Conservation (phyloP, 1,139 yeast genomes). For the Yarrowia galli region DNA sequence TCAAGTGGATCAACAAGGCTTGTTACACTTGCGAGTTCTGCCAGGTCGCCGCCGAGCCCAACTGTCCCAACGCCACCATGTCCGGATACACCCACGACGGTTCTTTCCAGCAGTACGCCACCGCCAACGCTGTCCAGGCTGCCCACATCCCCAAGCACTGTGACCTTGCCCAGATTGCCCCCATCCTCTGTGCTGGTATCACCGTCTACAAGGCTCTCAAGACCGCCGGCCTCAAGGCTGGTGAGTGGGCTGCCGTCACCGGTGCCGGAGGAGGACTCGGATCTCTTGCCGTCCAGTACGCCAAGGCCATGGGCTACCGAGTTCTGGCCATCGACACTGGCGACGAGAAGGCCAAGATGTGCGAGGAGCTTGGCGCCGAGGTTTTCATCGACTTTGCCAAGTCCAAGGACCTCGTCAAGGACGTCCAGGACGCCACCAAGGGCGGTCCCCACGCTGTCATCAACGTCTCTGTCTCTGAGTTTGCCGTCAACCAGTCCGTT, state of each 20-base stretch:
- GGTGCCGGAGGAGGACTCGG: conserved; percentile 87
- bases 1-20: conserved; percentile 74
- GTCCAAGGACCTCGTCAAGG: conserved; percentile 54
- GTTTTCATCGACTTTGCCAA: conserved; percentile 65
- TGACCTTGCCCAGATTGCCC: conserved; percentile 72
- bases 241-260: conserved; percentile 75
- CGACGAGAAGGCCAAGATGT: conserved; percentile 62
- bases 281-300: conserved; percentile 74
- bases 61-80: conserved; percentile 74
- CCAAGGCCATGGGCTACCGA: conserved; percentile 74
- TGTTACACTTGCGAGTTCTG: conserved; percentile 79
- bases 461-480: conserved; percentile 74
- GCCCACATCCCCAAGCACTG: conserved; percentile 70
- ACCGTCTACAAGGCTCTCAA: conserved; percentile 79
- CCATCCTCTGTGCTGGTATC: conserved; percentile 77
- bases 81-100: conserved; percentile 86
- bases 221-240: conserved; percentile 65
- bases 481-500: conserved; percentile 68
- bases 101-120: conserved; percentile 82
- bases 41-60: conserved; percentile 70
- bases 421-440: conserved; percentile 61
- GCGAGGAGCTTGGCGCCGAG: conserved; percentile 67
- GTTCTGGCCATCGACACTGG: conserved; percentile 77
- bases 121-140: conserved; percentile 87
- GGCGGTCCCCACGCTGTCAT: conserved; percentile 78